phyloP scores from a whole-genome alignment of 2,329 filamentous ascomycete species.

The Pseudovirgaria hyperparasitica region DNA sequence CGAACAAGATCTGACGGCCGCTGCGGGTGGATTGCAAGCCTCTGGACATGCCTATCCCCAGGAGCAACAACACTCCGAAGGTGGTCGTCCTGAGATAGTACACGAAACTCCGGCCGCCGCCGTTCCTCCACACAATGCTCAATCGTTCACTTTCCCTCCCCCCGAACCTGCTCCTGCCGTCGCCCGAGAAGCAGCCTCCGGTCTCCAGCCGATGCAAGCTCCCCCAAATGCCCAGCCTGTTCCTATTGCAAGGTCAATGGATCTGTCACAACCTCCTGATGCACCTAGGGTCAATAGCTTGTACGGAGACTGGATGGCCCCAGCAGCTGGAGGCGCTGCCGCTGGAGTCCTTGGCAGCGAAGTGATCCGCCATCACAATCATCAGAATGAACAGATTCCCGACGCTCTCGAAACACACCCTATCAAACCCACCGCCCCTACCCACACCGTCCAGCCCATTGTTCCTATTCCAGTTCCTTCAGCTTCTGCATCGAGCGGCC shows the following conservation, averaged over 20 bases:
- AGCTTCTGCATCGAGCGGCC: slow-evolving; percentile 19
- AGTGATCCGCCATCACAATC: slow-evolving; percentile 15
- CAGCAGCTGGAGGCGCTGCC: slow-evolving; percentile 30
- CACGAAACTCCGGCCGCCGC: background rate
- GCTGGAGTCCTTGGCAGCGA: slow-evolving; percentile 28
- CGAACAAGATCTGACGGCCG: slow-evolving; percentile 48
- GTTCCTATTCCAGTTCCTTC: background rate
- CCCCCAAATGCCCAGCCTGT: slow-evolving; percentile 4
- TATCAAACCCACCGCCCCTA: slow-evolving; percentile 8
- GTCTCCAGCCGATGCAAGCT: slow-evolving; percentile 6
- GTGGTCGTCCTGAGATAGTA: slow-evolving; percentile 4
- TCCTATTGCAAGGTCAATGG: slow-evolving; percentile 9
- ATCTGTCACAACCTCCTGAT: too few species aligned
- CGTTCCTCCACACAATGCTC: too few species aligned
- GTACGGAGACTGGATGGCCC: slow-evolving; percentile 43
- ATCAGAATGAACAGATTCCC: slow-evolving; percentile 12
- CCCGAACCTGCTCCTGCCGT: slow-evolving; percentile 6
- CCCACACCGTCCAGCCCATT: slow-evolving; percentile 5
- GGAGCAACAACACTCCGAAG: slow-evolving; percentile 10
- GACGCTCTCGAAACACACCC: slow-evolving; percentile 2
- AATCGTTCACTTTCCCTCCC: too few species aligned
- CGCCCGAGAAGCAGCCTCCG: slow-evolving; percentile 8
- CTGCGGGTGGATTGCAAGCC: slow-evolving; percentile 42
- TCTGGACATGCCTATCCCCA: slow-evolving; percentile 11
- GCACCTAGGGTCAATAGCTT: slow-evolving; percentile 24